phyloP scores from a whole-genome alignment of 768 basidiomycete species.

The Macrolepiota albuminosa region DNA sequence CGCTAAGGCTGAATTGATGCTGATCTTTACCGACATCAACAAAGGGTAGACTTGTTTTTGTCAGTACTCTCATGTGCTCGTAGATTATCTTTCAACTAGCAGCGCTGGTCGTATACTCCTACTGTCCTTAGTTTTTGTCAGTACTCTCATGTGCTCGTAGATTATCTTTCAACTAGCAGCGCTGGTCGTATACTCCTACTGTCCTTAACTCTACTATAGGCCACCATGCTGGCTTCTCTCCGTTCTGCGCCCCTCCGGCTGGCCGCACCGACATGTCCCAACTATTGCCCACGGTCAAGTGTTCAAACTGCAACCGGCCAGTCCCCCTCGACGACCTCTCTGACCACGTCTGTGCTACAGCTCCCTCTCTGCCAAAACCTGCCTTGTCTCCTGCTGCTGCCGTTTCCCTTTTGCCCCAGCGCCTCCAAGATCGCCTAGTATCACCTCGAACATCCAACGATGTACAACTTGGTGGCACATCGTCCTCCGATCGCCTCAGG shows the following conservation, averaged over 20 bases:
- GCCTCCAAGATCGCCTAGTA: constrained; percentile 42
- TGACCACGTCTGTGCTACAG: constrained; percentile 72
- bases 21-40: not conserved
- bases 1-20: not conserved
- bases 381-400: constrained; percentile 35
- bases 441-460: constrained; percentile 6
- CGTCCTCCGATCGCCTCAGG: constrained; percentile 21
- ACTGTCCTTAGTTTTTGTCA: constrained; percentile 11
- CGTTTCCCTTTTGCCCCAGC: constrained; percentile 43
- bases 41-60: not conserved
- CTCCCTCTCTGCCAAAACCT: constrained; percentile 36
- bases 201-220: constrained; percentile 3
- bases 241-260: constrained; percentile 24
- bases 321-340: constrained; percentile 72
- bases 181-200: constrained; percentile 26
- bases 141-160: not conserved
- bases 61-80: not conserved
- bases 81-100: constrained; percentile 1
- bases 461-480: constrained; percentile 16
- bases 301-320: constrained; percentile 67
- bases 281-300: constrained; percentile 78
- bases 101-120: constrained; percentile 27
- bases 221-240: constrained; percentile 25
- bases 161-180: constrained; percentile 8
- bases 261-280: constrained; percentile 50